phyloP scores from a whole-genome alignment of 805 yeast species.

The Maudiozyma serrabonitensis region DNA sequence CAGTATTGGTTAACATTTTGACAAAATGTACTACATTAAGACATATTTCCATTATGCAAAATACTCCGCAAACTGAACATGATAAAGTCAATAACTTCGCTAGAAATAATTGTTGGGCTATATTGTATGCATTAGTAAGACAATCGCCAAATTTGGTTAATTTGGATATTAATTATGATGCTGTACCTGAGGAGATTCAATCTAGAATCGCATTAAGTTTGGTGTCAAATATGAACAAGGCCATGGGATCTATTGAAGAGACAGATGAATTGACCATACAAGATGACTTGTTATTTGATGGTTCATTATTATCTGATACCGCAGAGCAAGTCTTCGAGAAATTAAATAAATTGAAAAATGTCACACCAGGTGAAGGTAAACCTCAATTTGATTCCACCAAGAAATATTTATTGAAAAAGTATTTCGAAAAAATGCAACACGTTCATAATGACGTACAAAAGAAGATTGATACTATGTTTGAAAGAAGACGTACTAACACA shows the following conservation, averaged over 20 bases:
- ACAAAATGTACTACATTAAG: constrained; percentile 60
- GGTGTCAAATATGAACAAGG: constrained; percentile 69
- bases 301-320: constrained; percentile 59
- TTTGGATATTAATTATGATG: constrained; percentile 55
- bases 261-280: constrained; percentile 28
- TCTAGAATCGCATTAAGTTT: constrained; percentile 71
- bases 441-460: constrained; percentile 33
- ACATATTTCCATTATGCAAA: constrained; percentile 62
- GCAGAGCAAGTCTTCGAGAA: constrained; percentile 53
- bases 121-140: constrained; percentile 59
- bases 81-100: constrained; percentile 20
- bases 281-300: constrained; percentile 67
- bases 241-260: constrained; percentile 32
- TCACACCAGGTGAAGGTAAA: background rate
- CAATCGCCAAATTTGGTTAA: constrained; percentile 52
- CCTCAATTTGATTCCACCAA: constrained; percentile 24
- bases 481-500: constrained; percentile 44
- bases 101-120: constrained; percentile 50
- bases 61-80: background rate
- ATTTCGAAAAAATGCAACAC: constrained; percentile 33
- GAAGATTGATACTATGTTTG: constrained; percentile 49
- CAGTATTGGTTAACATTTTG: constrained; percentile 55
- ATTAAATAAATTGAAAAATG: constrained; percentile 15
- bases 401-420: constrained; percentile 31
- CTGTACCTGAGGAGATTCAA: constrained; percentile 50